Evolutionary conservation across 2,329 filamentous ascomycete genomes (phyloP), one percentile per base, ranked within the genome.

Genomic region (Aureobasidium sp.): DNA sequence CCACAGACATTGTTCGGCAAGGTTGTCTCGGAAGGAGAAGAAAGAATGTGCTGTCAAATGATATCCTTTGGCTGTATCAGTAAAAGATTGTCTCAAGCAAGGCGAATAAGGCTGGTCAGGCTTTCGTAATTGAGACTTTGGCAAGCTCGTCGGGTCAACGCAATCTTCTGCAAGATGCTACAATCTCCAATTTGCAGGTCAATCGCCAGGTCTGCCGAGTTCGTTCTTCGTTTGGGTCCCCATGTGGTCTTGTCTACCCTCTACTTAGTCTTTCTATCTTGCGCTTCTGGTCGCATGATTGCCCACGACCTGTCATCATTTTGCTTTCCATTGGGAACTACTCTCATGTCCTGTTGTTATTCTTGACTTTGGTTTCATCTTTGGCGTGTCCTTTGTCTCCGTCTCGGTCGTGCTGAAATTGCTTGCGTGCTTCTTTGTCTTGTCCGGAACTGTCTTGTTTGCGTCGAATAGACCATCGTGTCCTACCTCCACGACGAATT

Each of bases 351-450:
- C 51, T 36, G 37, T 37, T 42, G 51, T 53, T 55, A 8, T 31
- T 55, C 17, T 57, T 44, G 53, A 44, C 27, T 36, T 34, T 57
- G 6, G 53, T 45, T 45, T 57, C 39, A 37, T 48, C 36, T 51
- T 51, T 60, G 45, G 34, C 45, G 57, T 51, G 45, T 36, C 14
- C 52, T 60, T 60, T 60, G 57, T 60, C 25, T 45, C 49, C 34
- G 45, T 42, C 57, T 25, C 25, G 11, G 45, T 49, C 20, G 27
- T 41, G 44, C 20, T 60, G n/a, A 60, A 42, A 60, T 60, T 36
- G n/a, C 44, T 42, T 60, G n/a, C 17, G 25, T 49, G 39, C 45
- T 60, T 42, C 57, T 60, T 51, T 60, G 57, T 51, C 20, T 25
- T 17, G 20, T 48, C 37, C n/a, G 51, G 37, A 42, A 55, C 31